Percentiles rank a stretch among this genome's conserved stretches.
phyloP scores from a whole-genome alignment of 2,329 filamentous ascomycete species.

The Akanthomyces lecanii region DNA sequence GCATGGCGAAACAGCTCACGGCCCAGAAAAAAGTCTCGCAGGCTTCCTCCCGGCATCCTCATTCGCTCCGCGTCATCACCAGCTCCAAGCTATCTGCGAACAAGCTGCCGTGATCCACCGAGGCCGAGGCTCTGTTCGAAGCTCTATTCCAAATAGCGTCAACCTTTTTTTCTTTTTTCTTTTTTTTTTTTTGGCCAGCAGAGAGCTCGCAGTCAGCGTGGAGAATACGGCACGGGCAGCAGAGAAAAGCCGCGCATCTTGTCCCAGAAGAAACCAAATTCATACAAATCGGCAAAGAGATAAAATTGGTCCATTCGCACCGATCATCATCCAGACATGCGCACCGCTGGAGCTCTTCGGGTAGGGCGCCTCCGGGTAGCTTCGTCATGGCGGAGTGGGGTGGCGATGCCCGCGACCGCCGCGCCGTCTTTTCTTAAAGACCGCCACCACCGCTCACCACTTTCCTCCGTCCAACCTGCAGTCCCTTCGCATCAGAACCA shows the following conservation, averaged over 20 bases:
- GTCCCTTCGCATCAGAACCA: neutral
- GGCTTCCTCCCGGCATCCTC: constrained; percentile 1
- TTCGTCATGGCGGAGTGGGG: constrained; percentile 13
- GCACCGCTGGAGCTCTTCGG: constrained; percentile 1
- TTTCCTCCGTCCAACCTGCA: neutral
- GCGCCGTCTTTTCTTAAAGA: constrained; percentile 8
- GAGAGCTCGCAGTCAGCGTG: neutral
- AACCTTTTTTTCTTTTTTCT: no score
- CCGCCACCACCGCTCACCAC: neutral
- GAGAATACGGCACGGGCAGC: neutral
- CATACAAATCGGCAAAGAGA: neutral
- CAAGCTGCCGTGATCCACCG: constrained; percentile 8
- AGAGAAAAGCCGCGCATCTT: neutral
- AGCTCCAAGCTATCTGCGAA: neutral
- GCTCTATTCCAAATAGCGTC: neutral
- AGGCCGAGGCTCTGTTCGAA: constrained; percentile 7
- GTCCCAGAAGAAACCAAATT: neutral
- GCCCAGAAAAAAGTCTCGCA: constrained; percentile 1
- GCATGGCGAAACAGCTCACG: constrained; percentile 6
- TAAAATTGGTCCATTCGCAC: neutral
- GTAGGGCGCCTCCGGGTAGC: constrained; percentile 9
- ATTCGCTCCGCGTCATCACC: constrained; percentile 3
- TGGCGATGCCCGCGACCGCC: neutral
- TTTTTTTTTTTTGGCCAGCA: neutral
- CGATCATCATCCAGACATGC: neutral